phyloP scores from a whole-genome alignment of 495 filamentous ascomycete species.

The Hypoxylon subgilvum region DNA sequence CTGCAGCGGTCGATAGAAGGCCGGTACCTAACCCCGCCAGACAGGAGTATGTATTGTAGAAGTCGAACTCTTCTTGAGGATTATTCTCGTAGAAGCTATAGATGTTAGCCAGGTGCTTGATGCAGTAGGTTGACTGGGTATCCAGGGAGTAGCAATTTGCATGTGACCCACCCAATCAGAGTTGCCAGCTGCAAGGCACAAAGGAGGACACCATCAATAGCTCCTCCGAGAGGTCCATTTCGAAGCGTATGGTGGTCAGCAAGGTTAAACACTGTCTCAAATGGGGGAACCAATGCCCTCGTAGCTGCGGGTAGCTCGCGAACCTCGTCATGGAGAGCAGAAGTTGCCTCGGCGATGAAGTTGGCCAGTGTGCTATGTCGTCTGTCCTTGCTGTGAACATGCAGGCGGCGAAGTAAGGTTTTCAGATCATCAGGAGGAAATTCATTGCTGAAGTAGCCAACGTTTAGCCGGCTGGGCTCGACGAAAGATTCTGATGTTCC shows the following conservation, averaged over 20 bases:
- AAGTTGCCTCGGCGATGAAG: conserved; percentile 48
- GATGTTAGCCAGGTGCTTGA: conserved; percentile 1
- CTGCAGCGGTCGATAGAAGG: conserved; percentile 45
- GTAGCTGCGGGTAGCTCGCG: conserved; percentile 1
- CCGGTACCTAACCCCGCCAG: conserved; percentile 51
- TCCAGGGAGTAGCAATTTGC: too few species aligned
- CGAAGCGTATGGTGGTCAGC: conserved; percentile 38
- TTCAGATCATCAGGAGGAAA: conserved; percentile 45
- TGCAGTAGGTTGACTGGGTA: background rate
- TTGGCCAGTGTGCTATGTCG: conserved; percentile 39
- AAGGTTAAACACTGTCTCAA: conserved; percentile 46
- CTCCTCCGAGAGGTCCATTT: conserved; percentile 42
- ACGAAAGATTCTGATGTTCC: too few species aligned
- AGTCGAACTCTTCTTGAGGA: conserved; percentile 24
- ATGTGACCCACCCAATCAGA: conserved; percentile 53
- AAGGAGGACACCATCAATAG: conserved; percentile 34
- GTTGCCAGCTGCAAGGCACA: background rate
- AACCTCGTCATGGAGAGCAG: conserved; percentile 47
- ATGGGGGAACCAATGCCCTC: conserved; percentile 43
- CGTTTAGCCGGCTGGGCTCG: too few species aligned
- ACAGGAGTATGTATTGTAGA: conserved; percentile 28
- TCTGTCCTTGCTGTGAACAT: conserved; percentile 49
- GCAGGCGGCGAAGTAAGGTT: conserved; percentile 50
- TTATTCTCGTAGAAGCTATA: conserved; percentile 32
- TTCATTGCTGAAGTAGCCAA: conserved; percentile 52